Evolutionary conservation across 306 rosid species (phyloP).

Genomic region (Acmispon strigosus): DNA sequence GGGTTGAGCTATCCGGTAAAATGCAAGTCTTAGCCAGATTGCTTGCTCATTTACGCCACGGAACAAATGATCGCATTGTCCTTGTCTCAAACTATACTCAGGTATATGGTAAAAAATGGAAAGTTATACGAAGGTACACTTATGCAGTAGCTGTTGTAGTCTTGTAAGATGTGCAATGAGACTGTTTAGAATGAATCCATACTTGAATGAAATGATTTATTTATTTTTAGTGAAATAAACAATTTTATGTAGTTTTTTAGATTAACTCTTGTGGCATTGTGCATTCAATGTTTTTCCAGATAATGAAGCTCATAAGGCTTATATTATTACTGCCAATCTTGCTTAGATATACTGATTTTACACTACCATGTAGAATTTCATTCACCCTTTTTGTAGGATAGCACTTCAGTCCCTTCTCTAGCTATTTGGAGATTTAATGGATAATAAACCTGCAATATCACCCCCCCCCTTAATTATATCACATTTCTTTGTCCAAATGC

Average conservation of each 20-base stretch:
- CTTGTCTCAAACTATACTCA: constrained; percentile 97
- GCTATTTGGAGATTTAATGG: neutral
- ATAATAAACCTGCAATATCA: neutral
- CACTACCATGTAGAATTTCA: neutral
- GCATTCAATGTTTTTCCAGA: neutral
- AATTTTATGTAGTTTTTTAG: neutral
- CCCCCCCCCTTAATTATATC: neutral
- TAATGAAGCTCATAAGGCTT: neutral
- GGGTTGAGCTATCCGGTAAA: constrained; percentile 97
- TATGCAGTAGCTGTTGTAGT: neutral
- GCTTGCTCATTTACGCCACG: constrained; percentile 73
- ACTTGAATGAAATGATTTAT: neutral
- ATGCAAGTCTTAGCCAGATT: constrained; percentile 95
- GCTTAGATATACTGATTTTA: neutral
- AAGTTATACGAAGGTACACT: neutral
- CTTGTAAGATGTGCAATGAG: neutral
- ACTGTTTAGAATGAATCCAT: constrained; percentile 8
- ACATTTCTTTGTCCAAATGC: no score
- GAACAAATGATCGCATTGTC: constrained; percentile 87
- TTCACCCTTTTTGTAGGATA: neutral
- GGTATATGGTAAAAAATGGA: constrained; percentile 34
- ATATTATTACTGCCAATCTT: neutral
- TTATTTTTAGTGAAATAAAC: neutral
- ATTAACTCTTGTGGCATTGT: neutral
- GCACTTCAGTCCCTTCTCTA: neutral